phyloP scores from a whole-genome alignment of 1,284 basidiomycete genomes.

The Leccinum brunneo-olivaceum region DNA sequence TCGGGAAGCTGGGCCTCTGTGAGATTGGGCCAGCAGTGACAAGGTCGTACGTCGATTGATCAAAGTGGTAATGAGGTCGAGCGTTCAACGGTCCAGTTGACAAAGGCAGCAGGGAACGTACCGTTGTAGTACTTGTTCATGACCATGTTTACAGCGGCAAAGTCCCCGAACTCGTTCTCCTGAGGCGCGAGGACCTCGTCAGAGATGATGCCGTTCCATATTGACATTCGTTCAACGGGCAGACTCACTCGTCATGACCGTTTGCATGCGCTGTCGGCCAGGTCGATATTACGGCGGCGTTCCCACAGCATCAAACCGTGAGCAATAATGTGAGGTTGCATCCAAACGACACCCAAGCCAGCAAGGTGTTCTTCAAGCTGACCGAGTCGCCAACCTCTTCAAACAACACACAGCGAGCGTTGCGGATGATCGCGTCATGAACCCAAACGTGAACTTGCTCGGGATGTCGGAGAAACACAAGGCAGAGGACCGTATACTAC shows the following conservation, averaged over 20 bases:
- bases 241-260: too few species aligned
- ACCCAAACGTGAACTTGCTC: slow-evolving; percentile 1
- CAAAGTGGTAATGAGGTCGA: too few species aligned
- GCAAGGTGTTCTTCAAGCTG: too few species aligned
- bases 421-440: slow-evolving; percentile 3
- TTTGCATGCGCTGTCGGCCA: too few species aligned
- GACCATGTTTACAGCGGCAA: slow-evolving; percentile 70
- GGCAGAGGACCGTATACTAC: slow-evolving; percentile 3
- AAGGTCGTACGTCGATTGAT: slow-evolving; percentile 29
- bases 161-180: slow-evolving; percentile 64
- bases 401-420: neutral
- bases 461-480: slow-evolving; percentile 1
- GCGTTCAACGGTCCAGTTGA: slow-evolving; percentile 42
- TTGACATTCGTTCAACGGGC: too few species aligned
- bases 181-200: slow-evolving; percentile 53
- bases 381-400: neutral
- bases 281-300: too few species aligned
- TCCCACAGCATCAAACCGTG: neutral
- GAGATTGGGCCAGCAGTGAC: slow-evolving; percentile 66
- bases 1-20: slow-evolving; percentile 59
- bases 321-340: too few species aligned
- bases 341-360: too few species aligned
- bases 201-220: slow-evolving; percentile 84
- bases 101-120: slow-evolving; percentile 67
- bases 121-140: slow-evolving; percentile 84